Evolutionary conservation across 345 rosid genomes (phyloP).

Genomic region (Brassica nigra): DNA sequence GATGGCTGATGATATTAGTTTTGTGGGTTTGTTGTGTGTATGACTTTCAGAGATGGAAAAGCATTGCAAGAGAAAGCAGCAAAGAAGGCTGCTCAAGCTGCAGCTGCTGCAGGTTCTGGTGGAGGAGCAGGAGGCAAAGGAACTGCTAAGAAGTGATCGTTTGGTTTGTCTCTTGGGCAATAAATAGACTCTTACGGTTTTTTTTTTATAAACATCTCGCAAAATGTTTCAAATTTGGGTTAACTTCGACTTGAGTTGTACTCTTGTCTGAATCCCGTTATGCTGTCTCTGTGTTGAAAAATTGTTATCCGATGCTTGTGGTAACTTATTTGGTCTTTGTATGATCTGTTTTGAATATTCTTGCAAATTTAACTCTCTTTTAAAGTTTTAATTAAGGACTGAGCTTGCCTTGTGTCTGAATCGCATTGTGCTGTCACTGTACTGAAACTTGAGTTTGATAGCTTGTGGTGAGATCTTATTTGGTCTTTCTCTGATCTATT

Average conservation of each 20-base stretch:
- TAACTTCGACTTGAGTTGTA: neutral
- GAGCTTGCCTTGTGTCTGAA: neutral
- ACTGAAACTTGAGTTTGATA: slow-evolving; percentile 2
- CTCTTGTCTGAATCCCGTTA: slow-evolving; percentile 23
- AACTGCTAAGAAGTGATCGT: slow-evolving; percentile 42
- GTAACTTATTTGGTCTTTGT: neutral
- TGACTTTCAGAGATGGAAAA: slow-evolving; percentile 47
- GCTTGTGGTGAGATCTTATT: slow-evolving; percentile 13
- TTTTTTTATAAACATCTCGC: neutral
- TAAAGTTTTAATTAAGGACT: neutral
- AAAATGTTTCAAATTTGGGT: neutral
- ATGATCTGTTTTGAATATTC: neutral
- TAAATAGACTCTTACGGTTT: neutral
- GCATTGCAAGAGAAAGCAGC: slow-evolving; percentile 90
- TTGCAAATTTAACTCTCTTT: neutral
- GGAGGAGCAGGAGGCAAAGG: slow-evolving; percentile 43
- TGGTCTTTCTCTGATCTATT: slow-evolving; percentile 11
- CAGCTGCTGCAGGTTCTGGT: slow-evolving; percentile 42
- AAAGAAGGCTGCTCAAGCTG: slow-evolving; percentile 78
- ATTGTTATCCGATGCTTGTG: neutral
- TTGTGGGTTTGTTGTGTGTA: neutral
- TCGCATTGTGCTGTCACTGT: neutral
- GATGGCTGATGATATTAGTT: neutral
- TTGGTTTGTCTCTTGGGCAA: neutral
- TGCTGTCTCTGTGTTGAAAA: slow-evolving; percentile 13